phyloP scores from a whole-genome alignment of 2,329 filamentous ascomycete species.

The Teratosphaeria epicoccoides region DNA sequence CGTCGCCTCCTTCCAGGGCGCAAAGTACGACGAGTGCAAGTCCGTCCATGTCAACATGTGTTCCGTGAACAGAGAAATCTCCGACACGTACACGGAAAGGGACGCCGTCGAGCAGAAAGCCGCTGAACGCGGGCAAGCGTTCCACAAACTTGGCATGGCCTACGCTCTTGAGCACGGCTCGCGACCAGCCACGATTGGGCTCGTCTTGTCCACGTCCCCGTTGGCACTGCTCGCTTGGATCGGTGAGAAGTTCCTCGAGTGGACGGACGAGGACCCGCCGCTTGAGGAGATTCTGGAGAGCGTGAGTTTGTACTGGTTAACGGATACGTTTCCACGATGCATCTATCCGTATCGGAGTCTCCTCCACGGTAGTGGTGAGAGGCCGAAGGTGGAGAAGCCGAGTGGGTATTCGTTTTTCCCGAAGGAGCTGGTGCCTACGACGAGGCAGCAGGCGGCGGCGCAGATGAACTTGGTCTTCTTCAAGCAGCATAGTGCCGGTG shows the following conservation, averaged over 20 bases:
- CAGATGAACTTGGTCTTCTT: conserved; percentile 29
- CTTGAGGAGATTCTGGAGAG: conserved; percentile 37
- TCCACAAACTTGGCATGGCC: conserved; percentile 32
- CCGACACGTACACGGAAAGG: conserved; percentile 4
- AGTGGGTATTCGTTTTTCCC: conserved; percentile 36
- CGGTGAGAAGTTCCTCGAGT: conserved; percentile 47
- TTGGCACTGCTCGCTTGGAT: conserved; percentile 46
- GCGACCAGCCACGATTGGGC: conserved; percentile 45
- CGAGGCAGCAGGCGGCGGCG: conserved; percentile 27
- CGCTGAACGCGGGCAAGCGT: conserved; percentile 30
- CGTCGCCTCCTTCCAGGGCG: conserved; percentile 29
- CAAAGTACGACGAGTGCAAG: conserved; percentile 10
- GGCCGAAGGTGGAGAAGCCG: conserved; percentile 30
- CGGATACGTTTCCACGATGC: conserved; percentile 17
- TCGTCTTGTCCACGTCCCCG: conserved; percentile 44
- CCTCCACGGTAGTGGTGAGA: conserved; percentile 2
- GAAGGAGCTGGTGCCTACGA: conserved; percentile 30
- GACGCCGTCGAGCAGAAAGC: conserved; percentile 29
- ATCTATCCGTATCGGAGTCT: conserved; percentile 40
- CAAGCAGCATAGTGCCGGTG: conserved; percentile 28
- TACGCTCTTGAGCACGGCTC: conserved; percentile 47
- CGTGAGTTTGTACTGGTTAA: conserved; percentile 46
- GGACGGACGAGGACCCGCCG: conserved; percentile 37
- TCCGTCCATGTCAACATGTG: conserved; percentile 18
- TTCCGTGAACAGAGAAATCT: conserved; percentile 8